Percentiles rank a stretch among this genome's conserved stretches.
Conservation (phyloP, 1,284 basidiomycete genomes). For the Porodaedalea pini region DNA sequence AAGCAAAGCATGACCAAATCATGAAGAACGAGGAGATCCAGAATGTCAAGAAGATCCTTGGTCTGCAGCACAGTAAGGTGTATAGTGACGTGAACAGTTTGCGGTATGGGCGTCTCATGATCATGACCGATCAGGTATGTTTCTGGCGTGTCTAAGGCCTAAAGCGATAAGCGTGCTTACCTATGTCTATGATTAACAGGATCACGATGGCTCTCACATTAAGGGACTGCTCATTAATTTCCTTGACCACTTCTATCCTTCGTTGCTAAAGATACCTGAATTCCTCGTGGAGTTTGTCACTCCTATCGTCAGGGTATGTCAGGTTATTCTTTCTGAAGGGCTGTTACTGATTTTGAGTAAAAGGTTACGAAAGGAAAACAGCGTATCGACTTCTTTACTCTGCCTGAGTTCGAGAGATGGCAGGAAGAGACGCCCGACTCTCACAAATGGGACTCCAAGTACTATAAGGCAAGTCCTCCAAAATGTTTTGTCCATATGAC, state of each 20-base stretch:
- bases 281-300: slow-evolving; percentile 99
- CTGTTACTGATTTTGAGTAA: background rate
- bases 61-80: slow-evolving; percentile 90
- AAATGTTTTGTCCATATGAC: background rate
- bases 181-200: slow-evolving; percentile 44
- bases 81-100: slow-evolving; percentile 73
- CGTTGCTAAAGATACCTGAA: slow-evolving; percentile 85
- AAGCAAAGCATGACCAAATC: slow-evolving; percentile 93
- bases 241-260: slow-evolving; percentile 96
- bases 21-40: slow-evolving; percentile 98
- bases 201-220: slow-evolving; percentile 99
- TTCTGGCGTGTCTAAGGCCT: slow-evolving; percentile 12
- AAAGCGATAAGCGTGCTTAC: slow-evolving; percentile 5
- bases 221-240: slow-evolving; percentile 99
- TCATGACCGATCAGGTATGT: slow-evolving; percentile 97
- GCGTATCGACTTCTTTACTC: slow-evolving; percentile 90
- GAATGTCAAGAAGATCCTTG: slow-evolving; percentile 97
- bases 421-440: slow-evolving; percentile 76
- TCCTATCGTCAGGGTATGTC: slow-evolving; percentile 88
- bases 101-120: slow-evolving; percentile 96
- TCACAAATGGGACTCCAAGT: slow-evolving; percentile 88
- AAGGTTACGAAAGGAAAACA: slow-evolving; percentile 81
- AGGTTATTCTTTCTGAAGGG: background rate
- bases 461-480: slow-evolving; percentile 76
- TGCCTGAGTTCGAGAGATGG: slow-evolving; percentile 97